A percentile compares a stretch with the other conserved stretches of the same genome.
Conservation (phyloP, 1,284 basidiomycete species). For the Papiliotrema laurentii region DNA sequence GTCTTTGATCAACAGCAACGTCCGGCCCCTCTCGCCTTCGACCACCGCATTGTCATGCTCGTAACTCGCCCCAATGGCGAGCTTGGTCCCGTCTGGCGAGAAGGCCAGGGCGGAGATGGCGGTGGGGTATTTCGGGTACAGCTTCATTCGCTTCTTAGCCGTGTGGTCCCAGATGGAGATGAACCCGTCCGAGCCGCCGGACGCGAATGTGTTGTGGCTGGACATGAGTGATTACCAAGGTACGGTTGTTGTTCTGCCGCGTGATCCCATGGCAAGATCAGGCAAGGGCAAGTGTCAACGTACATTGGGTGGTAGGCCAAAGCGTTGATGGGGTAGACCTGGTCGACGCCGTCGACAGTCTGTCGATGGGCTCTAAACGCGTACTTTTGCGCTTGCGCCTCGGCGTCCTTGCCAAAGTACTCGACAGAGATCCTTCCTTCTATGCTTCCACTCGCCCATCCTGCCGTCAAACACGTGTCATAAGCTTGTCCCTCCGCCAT, state of each 20-base stretch:
- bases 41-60: slow-evolving; percentile 74
- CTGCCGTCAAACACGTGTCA: slow-evolving; percentile 48
- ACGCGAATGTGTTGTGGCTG: slow-evolving; percentile 90
- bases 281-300: slow-evolving; percentile 25
- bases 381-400: slow-evolving; percentile 83
- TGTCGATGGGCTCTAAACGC: slow-evolving; percentile 97
- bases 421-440: slow-evolving; percentile 97
- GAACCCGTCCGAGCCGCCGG: slow-evolving; percentile 84
- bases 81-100: slow-evolving; percentile 71
- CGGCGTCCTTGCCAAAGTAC: slow-evolving; percentile 80
- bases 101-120: slow-evolving; percentile 73
- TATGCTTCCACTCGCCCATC: slow-evolving; percentile 88
- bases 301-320: slow-evolving; percentile 88
- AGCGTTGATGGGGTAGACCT: slow-evolving; percentile 96
- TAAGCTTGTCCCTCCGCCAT: neutral
- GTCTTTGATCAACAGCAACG: slow-evolving; percentile 44
- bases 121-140: slow-evolving; percentile 72
- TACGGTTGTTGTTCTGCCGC: neutral
- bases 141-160: slow-evolving; percentile 89
- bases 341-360: slow-evolving; percentile 84
- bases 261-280: slow-evolving; percentile 3
- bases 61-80: slow-evolving; percentile 79
- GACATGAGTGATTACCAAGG: too few species aligned
- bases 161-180: slow-evolving; percentile 96
- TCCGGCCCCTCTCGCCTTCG: slow-evolving; percentile 32